Evolutionary conservation across 345 rosid genomes (phyloP), one percentile per base, ranked within the genome.

Genomic region (Angophora floribunda): DNA sequence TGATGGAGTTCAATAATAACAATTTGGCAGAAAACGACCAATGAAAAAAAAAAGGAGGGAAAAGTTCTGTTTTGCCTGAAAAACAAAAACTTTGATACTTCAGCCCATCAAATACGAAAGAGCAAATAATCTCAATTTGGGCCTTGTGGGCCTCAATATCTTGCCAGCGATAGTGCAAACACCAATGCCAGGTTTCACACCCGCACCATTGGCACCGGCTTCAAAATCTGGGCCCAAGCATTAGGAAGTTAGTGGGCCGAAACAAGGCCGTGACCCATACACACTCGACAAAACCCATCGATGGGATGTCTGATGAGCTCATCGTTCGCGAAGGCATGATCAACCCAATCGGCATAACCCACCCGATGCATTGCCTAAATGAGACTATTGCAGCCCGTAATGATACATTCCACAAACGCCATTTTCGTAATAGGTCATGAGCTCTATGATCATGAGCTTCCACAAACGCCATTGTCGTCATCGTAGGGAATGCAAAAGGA

Each of bases 41-140:
- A 15, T n/a, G 30, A 63, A 13, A 6, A 30, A 2, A 1, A 2
- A 3, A 0, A 4, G 1, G 30, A 2, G 13, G 17, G 9, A n/a
- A n/a, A n/a, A 30, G 3, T 65, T 65, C n/a, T 30, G 78, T 30
- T 65, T 65, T 65, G 78, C 45, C 79, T 10, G 6, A 32, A 32
- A 70, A 65, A 32, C 13, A 32, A 32, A 32, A 70, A 70, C 13
- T 32, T 32, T 36, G 21, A 70, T 16, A 36, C 80, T 70, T 70
- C 12, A 70, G 47, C 21, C 79, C 79, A 67, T 67, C 1, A 30
- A 67, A 67, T 30, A 4, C 7, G 79, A 67, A 7, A 67, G 22
- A 30, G 79, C 22, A 9, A 1, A 67, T 32, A 16, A 67, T 15
- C 79, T 32, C 79, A 32, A 67, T 67, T 16, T 67, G 44, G 79